Base-by-base conservation (phyloP, 768 basidiomycete species). In the Collybia sordida region DNA sequence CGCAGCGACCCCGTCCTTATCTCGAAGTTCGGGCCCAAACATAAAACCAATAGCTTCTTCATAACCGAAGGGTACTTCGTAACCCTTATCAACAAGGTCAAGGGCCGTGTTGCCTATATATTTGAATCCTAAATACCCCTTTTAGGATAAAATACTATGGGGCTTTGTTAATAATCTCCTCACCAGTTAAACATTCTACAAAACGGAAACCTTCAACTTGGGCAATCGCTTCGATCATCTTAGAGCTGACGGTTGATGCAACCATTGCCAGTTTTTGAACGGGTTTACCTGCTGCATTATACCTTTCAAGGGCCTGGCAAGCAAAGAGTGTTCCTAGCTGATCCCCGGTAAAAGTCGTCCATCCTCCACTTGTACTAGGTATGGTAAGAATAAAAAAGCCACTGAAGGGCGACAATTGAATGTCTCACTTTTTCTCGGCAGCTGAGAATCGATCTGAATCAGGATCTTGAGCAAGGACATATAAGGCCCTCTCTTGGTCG, bases 1-100 rank as follows among this genome's bases (percentile, higher is more conserved):
- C 4, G 91, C 90, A 43, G 88, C 80, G 45, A 95, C 81, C 2
- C 93, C 93, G 62, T 95, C 93, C 63, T 95, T 95, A 64, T 95
- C 93, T 28, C 88, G 76, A 56, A 94, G 81, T 22, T 83, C 72
- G 12, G 80, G 72, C 22, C 90, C 89, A 64, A 92, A 84, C 90
- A 93, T 93, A 62, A 81, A 95, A 3, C 93, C 93, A 47, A 95
- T 93, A 1, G 93, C 93, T 67, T 95, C 93, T 61, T 95, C 93
- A 59, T 95, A 95, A 8, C 86, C 90, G 59, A 94, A 93, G 0
- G 79, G 81, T 8, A 87, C 85, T 36, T 85, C 79, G 59, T 79
- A 90, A 1, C 90, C 92, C 34, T 82, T 68, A 37, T 69, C 62
- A 12, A 78, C 83, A 14, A 93, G 77, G 43, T 74, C 69, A 28